Base-by-base conservation (phyloP, 2,329 filamentous ascomycete genomes). In the Colletotrichum chrysophilum region DNA sequence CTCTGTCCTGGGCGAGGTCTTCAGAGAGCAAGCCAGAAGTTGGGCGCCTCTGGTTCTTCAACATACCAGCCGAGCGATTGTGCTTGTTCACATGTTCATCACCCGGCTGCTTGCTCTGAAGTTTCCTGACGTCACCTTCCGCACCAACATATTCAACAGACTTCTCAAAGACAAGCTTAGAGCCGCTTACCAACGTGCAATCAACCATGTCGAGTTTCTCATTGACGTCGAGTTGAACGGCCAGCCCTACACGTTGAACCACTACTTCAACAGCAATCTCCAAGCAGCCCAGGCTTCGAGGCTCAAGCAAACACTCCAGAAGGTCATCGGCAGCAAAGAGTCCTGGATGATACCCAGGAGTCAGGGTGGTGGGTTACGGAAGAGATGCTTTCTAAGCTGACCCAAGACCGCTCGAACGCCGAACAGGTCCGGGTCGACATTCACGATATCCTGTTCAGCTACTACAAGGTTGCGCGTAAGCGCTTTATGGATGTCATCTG, bases 401-500 rank as follows among this genome's bases (percentile, higher is more conserved):
- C 61, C 4, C 36, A 38, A 13, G 58, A 67, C 24, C 24, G 43
- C 0, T 52, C 52, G 16, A 72, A 71, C n/a, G 68, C 48, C 5
- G 32, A 74, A 61, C 71, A 87, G 55, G 81, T 83, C 1, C 78
- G 86, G 5, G 84, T 89, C 38, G 87, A 92, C 12, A 88, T 94
- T 6, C 90, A 93, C 71, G 89, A 94, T 74, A 89, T 90, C 2
- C 84, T 94, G 0, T 81, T 86, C 32, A 86, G 88, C 3, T 94
- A 93, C 81, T 94, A 94, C 84, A 87, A 90, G 30, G 89, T 93
- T 2, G 87, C 91, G 0, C 86, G 85, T 14, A 90, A 90, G 79
- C 88, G 92, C 0, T 93, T 95, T 73, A 87, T 93, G 3, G 93
- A 95, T 78, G 88, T 86, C 4, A 81, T 95, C 3, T 91, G 87